Evolutionary conservation across 139 green algal species (phyloP).

Genomic region (Chlorella sp.): DNA sequence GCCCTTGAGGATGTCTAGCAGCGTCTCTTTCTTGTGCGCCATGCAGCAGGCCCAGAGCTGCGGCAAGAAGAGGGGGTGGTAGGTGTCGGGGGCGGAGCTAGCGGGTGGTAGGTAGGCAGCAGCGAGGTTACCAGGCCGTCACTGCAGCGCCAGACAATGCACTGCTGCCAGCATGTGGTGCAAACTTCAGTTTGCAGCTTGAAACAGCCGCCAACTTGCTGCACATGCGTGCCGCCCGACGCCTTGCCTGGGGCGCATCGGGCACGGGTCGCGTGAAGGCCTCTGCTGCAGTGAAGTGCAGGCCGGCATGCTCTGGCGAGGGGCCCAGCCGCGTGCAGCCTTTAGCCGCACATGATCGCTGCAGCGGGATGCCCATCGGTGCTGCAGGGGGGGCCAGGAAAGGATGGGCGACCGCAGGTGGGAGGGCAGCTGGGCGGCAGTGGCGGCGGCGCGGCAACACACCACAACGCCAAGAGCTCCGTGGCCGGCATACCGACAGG

Average conservation of each 20-base stretch:
- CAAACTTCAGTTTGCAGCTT: neutral
- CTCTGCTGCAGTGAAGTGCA: conserved; percentile 7
- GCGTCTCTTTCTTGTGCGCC: neutral
- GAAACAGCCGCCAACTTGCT: neutral
- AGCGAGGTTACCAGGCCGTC: no score
- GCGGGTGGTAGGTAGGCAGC: neutral
- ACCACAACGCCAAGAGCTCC: no score
- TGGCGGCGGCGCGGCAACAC: neutral
- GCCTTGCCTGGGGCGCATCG: conserved; percentile 6
- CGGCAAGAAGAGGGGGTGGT: neutral
- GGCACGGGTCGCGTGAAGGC: conserved; percentile 8
- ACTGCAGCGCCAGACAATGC: neutral
- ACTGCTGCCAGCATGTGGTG: neutral
- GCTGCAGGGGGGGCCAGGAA: neutral
- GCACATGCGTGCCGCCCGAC: neutral
- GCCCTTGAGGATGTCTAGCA: neutral
- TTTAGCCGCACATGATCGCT: neutral
- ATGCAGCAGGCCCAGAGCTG: conserved; percentile 27
- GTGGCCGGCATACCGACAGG: no score
- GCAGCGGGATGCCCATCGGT: neutral
- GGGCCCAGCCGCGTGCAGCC: neutral
- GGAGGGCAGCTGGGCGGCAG: no score
- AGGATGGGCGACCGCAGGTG: no score
- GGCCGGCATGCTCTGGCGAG: neutral
- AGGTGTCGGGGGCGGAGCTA: neutral